phyloP scores from a whole-genome alignment of 305 asterid genomes.

The Nicotiana rustica region DNA sequence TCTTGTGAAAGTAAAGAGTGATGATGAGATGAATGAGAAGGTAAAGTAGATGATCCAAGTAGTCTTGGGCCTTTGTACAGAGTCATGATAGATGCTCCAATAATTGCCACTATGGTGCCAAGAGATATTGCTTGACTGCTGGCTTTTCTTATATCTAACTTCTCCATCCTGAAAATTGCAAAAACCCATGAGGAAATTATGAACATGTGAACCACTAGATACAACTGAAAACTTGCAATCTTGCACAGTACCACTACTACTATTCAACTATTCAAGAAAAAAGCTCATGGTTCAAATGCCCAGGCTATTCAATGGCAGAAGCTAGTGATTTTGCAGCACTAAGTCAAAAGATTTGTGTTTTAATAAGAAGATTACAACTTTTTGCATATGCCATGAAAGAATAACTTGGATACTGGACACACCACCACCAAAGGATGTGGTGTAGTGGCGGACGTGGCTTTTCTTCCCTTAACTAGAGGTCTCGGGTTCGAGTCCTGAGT shows the following conservation, averaged over 20 bases:
- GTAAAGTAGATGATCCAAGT: neutral
- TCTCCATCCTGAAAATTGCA: conserved; percentile 44
- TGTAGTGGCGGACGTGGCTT: too few species aligned
- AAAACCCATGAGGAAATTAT: neutral
- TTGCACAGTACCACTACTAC: neutral
- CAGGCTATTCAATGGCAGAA: neutral
- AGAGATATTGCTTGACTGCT: conserved; percentile 45
- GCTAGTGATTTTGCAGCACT: neutral
- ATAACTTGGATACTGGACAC: neutral
- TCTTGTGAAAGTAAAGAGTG: conserved; percentile 32
- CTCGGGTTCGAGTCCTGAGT: too few species aligned
- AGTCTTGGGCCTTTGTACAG: conserved; percentile 45
- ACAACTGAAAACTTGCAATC: neutral
- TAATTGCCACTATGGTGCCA: conserved; percentile 46
- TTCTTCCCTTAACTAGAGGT: too few species aligned
- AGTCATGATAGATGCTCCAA: conserved; percentile 47
- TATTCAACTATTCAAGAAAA: neutral
- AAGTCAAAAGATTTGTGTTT: neutral
- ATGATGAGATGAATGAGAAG: conserved; percentile 29
- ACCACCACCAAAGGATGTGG: too few species aligned
- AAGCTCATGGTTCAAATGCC: neutral
- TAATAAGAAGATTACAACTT: neutral
- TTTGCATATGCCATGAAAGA: neutral
- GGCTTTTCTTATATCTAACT: conserved; percentile 32
- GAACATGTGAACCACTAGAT: neutral